Percentiles rank a stretch among this genome's conserved stretches.
These are phyloP conservation scores for Colletotrichum sp. DNA, from an alignment of 2,329 filamentous ascomycete genomes.

Conservation along the genomic window DNA sequence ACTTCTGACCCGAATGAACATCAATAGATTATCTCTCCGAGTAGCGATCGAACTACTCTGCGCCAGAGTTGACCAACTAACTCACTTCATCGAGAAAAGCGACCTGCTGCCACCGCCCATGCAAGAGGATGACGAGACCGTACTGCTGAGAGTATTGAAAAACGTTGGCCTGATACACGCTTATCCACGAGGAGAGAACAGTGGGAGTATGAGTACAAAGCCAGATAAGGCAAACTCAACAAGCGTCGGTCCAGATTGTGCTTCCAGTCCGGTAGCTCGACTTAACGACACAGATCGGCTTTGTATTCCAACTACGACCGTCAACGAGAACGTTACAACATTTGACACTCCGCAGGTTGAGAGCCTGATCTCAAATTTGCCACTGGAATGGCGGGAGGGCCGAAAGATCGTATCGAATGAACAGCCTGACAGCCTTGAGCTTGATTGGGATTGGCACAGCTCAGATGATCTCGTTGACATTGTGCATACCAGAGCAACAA, in stretches of 20 bases:
- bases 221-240: neutral
- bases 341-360: neutral
- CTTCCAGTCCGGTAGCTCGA: neutral
- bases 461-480: neutral
- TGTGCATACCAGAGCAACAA: neutral
- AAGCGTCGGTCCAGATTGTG: neutral
- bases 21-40: neutral
- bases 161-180: neutral
- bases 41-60: neutral
- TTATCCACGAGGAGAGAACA: neutral
- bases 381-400: neutral
- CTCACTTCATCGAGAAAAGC: slow-evolving; percentile 42
- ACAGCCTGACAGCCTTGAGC: neutral
- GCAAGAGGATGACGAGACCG: slow-evolving; percentile 23
- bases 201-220: neutral
- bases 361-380: neutral
- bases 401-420: neutral
- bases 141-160: neutral
- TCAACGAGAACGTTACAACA: neutral
- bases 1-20: neutral
- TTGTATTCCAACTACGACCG: neutral
- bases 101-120: slow-evolving; percentile 41
- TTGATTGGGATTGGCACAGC: neutral
- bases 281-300: neutral
- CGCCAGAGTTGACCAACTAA: slow-evolving; percentile 21